Evolutionary conservation across 1,139 yeast genomes (phyloP).

Genomic region (Diutina ranongensis): DNA sequence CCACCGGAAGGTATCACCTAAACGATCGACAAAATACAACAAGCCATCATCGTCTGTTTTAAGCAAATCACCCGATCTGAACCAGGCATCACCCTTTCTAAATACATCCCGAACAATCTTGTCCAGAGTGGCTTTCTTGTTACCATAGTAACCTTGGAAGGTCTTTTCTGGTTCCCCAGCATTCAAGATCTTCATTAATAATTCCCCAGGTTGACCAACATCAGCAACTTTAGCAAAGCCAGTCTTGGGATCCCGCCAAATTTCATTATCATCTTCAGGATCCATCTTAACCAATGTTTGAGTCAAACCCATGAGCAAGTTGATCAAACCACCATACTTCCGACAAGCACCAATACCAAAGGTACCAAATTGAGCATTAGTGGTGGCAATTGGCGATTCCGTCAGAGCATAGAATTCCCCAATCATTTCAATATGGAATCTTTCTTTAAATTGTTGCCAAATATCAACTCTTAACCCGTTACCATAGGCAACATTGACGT

Average conservation of each 20-base stretch:
- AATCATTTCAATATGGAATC: constrained; percentile 64
- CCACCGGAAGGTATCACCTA: constrained; percentile 97
- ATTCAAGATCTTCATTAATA: constrained; percentile 62
- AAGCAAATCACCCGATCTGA: constrained; percentile 79
- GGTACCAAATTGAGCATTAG: constrained; percentile 67
- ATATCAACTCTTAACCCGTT: constrained; percentile 91
- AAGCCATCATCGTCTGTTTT: constrained; percentile 57
- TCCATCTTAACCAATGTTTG: constrained; percentile 66
- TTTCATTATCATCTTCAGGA: constrained; percentile 64
- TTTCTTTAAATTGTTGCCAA: constrained; percentile 68
- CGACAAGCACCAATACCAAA: constrained; percentile 87
- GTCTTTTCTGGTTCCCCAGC: constrained; percentile 55
- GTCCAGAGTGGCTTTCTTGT: constrained; percentile 65
- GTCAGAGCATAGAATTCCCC: constrained; percentile 95
- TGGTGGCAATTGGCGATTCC: constrained; percentile 87
- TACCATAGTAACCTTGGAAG: constrained; percentile 85
- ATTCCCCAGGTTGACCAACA: constrained; percentile 70
- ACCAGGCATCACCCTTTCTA: constrained; percentile 84
- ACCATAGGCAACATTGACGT: constrained; percentile 69
- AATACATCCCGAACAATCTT: constrained; percentile 68
- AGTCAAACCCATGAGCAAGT: constrained; percentile 38
- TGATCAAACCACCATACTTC: constrained; percentile 62
- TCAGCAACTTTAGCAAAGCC: constrained; percentile 40
- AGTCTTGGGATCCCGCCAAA: constrained; percentile 58
- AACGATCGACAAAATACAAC: constrained; percentile 78